These are phyloP conservation scores for Fusarium buxicola DNA, from an alignment of 2,329 filamentous ascomycete genomes.

Conservation along the genomic window DNA sequence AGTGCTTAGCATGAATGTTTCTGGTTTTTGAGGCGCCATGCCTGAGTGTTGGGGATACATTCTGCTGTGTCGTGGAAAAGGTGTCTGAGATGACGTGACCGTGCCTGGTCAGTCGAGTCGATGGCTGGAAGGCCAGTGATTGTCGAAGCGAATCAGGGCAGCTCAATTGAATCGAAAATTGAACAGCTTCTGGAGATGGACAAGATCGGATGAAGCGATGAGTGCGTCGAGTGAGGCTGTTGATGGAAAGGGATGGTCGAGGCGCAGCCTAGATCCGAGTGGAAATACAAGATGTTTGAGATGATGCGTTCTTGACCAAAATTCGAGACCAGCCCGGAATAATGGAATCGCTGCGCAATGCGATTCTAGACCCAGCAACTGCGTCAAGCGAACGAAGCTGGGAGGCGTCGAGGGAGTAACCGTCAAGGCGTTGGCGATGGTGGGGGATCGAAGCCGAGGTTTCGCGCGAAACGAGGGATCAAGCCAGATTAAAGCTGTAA, in stretches of 20 bases:
- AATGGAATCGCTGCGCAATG: constrained; percentile 47
- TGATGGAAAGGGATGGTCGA: constrained; percentile 39
- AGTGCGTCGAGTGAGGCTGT: constrained; percentile 19
- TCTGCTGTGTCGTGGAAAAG: constrained; percentile 45
- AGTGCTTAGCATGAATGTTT: constrained; percentile 98
- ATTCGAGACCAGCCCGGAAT: constrained; percentile 63
- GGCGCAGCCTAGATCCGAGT: constrained; percentile 51
- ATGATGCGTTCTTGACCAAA: constrained; percentile 46
- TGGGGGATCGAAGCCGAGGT: constrained; percentile 48
- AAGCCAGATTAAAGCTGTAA: constrained; percentile 57
- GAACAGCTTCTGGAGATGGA: constrained; percentile 9
- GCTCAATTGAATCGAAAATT: constrained; percentile 30
- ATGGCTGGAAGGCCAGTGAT: constrained; percentile 32
- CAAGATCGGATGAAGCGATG: constrained; percentile 14
- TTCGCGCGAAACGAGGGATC: constrained; percentile 45
- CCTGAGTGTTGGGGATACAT: constrained; percentile 88
- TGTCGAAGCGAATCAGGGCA: constrained; percentile 25
- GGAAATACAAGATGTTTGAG: constrained; percentile 41
- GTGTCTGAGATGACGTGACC: constrained; percentile 46
- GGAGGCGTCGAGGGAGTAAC: constrained; percentile 50
- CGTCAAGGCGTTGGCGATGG: constrained; percentile 54
- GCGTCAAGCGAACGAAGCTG: constrained; percentile 59
- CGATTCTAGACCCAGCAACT: constrained; percentile 53
- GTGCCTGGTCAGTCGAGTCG: constrained; percentile 39
- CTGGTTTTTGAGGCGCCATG: constrained; percentile 96